Percentiles rank a stretch among this genome's conserved stretches.
These are phyloP conservation scores for Didymella lethalis DNA, from an alignment of 2,329 filamentous ascomycete genomes.

Conservation along the genomic window DNA sequence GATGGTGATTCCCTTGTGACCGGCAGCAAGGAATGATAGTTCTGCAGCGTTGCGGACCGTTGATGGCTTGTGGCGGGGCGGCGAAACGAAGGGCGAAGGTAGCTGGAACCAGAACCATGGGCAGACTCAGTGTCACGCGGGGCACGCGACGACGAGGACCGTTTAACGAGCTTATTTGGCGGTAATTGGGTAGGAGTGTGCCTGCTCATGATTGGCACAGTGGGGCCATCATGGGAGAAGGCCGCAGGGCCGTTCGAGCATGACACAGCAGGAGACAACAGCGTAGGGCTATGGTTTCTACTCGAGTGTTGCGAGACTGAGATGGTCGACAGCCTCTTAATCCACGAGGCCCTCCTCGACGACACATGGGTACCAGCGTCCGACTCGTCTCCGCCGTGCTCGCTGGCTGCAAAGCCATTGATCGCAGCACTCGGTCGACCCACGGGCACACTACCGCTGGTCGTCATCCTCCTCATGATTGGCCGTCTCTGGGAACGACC, in stretches of 20 bases:
- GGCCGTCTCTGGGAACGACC: slow-evolving; percentile 38
- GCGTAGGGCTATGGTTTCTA: slow-evolving; percentile 68
- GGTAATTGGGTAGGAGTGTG: slow-evolving; percentile 54
- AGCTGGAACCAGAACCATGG: slow-evolving; percentile 64
- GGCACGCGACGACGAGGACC: slow-evolving; percentile 65
- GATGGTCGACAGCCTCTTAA: slow-evolving; percentile 72
- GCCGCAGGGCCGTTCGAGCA: slow-evolving; percentile 67
- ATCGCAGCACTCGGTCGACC: slow-evolving; percentile 30
- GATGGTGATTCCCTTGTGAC: slow-evolving; percentile 38
- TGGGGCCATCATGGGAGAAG: slow-evolving; percentile 62
- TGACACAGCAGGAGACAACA: slow-evolving; percentile 70
- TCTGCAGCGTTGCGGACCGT: slow-evolving; percentile 73
- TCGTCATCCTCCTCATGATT: slow-evolving; percentile 48
- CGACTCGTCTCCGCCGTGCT: slow-evolving; percentile 35
- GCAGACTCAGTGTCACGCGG: slow-evolving; percentile 53
- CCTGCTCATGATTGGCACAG: slow-evolving; percentile 67
- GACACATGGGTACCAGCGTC: slow-evolving; percentile 41
- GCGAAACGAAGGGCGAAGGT: slow-evolving; percentile 71
- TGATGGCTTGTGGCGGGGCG: slow-evolving; percentile 82
- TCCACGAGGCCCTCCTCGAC: slow-evolving; percentile 67
- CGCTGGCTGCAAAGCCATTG: slow-evolving; percentile 31
- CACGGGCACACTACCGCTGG: slow-evolving; percentile 36
- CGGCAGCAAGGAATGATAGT: slow-evolving; percentile 52
- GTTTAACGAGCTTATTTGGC: slow-evolving; percentile 81
- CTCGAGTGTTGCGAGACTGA: slow-evolving; percentile 72